A percentile compares a stretch with the other conserved stretches of the same genome.
Conservation (phyloP, 1,139 yeast genomes). For the Martiniozyma asiatica region DNA sequence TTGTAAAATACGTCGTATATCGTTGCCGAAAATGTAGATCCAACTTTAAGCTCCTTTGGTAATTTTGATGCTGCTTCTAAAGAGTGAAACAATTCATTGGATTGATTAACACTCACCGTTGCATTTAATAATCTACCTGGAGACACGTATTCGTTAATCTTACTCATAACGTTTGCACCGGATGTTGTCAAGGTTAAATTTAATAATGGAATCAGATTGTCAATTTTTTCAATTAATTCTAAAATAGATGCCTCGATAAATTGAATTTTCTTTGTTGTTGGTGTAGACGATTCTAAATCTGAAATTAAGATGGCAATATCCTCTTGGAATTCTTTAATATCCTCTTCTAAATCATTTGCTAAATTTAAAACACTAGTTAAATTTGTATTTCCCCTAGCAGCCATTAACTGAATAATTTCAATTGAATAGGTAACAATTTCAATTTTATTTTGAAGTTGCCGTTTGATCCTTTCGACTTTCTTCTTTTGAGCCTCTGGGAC, state of each 20-base stretch:
- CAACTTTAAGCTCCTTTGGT: constrained; percentile 28
- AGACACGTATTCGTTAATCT: constrained; percentile 40
- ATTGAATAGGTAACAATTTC: constrained; percentile 57
- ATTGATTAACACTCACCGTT: constrained; percentile 33
- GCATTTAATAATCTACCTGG: constrained; percentile 63
- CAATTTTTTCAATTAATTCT: constrained; percentile 39
- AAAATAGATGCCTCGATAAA: constrained; percentile 40
- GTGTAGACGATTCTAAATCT: constrained; percentile 8
- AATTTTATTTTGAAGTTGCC: constrained; percentile 46
- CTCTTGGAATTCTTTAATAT: constrained; percentile 48
- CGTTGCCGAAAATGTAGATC: constrained; percentile 50
- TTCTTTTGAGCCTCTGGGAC: constrained; percentile 48
- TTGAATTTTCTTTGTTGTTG: constrained; percentile 24
- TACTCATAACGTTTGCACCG: constrained; percentile 47
- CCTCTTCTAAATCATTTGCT: constrained; percentile 44
- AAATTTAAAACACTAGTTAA: constrained; percentile 46
- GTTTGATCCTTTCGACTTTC: constrained; percentile 30
- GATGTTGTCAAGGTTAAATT: constrained; percentile 58
- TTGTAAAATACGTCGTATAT: constrained; percentile 58
- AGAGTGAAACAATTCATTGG: constrained; percentile 28
- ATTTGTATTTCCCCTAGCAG: constrained; percentile 63
- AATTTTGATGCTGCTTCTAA: too few relatives aligned
- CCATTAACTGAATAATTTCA: constrained; percentile 54
- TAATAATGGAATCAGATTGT: constrained; percentile 60
- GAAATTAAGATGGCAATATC: constrained; percentile 27